These are phyloP conservation scores for Camellia granthamiana DNA, from an alignment of 148 eudicot genomes.

Conservation along the genomic window DNA sequence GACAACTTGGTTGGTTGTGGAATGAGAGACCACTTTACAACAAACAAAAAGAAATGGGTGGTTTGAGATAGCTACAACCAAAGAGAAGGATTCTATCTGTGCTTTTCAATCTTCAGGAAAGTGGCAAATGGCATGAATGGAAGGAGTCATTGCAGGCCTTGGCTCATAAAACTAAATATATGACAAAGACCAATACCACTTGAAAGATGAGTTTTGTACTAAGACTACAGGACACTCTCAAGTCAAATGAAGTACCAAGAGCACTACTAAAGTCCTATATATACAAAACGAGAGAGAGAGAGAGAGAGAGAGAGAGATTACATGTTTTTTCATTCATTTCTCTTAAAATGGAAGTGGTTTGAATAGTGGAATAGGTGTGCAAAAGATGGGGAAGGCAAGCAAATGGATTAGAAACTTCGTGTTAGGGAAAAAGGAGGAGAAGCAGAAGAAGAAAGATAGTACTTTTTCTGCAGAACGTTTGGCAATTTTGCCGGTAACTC, in stretches of 20 bases:
- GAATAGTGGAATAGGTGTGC: neutral
- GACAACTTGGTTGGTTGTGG: no score
- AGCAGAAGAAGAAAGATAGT: neutral
- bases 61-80: no score
- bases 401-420: constrained; percentile 42
- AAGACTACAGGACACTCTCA: neutral
- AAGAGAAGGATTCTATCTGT: neutral
- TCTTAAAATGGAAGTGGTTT: neutral
- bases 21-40: no score
- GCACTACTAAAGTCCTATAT: neutral
- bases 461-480: constrained; percentile 5
- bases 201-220: neutral
- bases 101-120: neutral
- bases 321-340: neutral
- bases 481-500: neutral
- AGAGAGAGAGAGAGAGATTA: neutral
- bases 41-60: no score
- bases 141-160: constrained; percentile 27
- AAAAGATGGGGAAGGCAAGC: constrained; percentile 42
- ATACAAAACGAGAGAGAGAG: neutral
- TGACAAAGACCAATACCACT: neutral
- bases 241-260: neutral
- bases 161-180: neutral
- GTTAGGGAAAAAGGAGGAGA: constrained; percentile 30
- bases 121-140: constrained; percentile 27